Percentiles rank a stretch among this genome's conserved stretches.
Conservation (phyloP, 108 stramenopile genomes). For the Licmophora abbreviata region DNA sequence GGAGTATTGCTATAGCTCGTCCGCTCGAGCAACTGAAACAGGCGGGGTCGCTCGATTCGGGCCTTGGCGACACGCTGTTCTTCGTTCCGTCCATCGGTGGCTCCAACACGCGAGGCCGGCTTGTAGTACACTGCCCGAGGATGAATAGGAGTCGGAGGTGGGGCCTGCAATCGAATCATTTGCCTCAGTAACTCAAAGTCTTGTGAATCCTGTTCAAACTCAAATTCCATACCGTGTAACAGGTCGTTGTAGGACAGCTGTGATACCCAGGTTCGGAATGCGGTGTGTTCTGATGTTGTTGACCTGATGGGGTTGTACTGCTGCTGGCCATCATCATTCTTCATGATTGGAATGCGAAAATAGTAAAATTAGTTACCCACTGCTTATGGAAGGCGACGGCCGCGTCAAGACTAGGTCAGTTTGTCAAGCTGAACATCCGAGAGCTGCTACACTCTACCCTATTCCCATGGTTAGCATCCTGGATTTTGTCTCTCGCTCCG, state of each 20-base stretch:
- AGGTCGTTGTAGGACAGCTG: conserved; percentile 16
- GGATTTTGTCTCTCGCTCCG: no score
- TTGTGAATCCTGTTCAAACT: conserved; percentile 12
- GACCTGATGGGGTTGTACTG: no score
- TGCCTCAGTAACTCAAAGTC: conserved; percentile 36
- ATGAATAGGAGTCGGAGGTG: conserved; percentile 48
- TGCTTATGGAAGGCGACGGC: no score
- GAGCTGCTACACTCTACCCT: no score
- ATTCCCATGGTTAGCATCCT: no score
- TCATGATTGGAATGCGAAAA: no score
- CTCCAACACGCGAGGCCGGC: conserved; percentile 10
- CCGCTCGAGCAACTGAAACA: conserved; percentile 18
- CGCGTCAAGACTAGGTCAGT: no score
- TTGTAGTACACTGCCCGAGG: conserved; percentile 32
- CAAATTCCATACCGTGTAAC: conserved; percentile 21
- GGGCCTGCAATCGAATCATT: conserved; percentile 36
- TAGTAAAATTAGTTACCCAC: no score
- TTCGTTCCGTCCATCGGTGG: conserved; percentile 22
- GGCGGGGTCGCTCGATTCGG: conserved; percentile 14
- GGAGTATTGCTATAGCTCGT: background rate
- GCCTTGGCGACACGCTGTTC: conserved; percentile 1
- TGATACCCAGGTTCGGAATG: conserved; percentile 20
- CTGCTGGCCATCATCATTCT: no score
- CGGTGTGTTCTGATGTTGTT: no score
- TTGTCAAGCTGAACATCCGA: no score